Percentiles rank a stretch among this genome's conserved stretches.
Conservation (phyloP, 176 grass and related monocot genomes). For the Panicum miliaceum region DNA sequence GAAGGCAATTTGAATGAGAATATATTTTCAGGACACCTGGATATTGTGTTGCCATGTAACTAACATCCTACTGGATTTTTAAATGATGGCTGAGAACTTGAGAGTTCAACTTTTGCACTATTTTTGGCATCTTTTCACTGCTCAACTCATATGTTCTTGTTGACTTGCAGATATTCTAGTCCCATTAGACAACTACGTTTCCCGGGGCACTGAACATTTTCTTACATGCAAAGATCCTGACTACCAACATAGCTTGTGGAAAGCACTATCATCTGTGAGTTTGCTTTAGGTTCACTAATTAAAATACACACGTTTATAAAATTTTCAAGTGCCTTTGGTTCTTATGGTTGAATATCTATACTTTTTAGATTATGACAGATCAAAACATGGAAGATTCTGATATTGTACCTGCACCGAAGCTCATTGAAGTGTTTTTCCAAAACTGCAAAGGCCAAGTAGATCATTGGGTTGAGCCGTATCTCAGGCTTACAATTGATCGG, state of each 20-base stretch:
- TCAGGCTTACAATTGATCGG: constrained; percentile 72
- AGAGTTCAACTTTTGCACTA: constrained; percentile 3
- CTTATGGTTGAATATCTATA: constrained; percentile 36
- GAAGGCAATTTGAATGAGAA: background rate
- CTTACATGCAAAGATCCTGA: constrained; percentile 85
- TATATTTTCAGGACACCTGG: background rate
- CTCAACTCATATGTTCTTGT: constrained; percentile 34
- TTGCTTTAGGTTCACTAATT: constrained; percentile 33
- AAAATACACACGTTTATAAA: constrained; percentile 33
- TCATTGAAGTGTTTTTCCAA: constrained; percentile 92
- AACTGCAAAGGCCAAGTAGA: constrained; percentile 94
- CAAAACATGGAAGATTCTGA: constrained; percentile 92
- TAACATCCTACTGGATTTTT: background rate
- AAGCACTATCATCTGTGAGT: constrained; percentile 72
- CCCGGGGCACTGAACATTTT: constrained; percentile 73
- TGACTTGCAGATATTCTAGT: constrained; percentile 81
- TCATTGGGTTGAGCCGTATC: constrained; percentile 92
- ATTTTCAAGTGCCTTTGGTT: background rate
- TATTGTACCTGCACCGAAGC: constrained; percentile 81
- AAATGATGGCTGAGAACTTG: background rate
- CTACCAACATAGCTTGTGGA: constrained; percentile 90
- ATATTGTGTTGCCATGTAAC: background rate
- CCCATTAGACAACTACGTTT: constrained; percentile 92
- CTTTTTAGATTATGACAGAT: constrained; percentile 68
- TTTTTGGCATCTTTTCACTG: background rate